Evolutionary conservation across 108 stramenopile genomes (phyloP).

Genomic region (Fragilaria radians): DNA sequence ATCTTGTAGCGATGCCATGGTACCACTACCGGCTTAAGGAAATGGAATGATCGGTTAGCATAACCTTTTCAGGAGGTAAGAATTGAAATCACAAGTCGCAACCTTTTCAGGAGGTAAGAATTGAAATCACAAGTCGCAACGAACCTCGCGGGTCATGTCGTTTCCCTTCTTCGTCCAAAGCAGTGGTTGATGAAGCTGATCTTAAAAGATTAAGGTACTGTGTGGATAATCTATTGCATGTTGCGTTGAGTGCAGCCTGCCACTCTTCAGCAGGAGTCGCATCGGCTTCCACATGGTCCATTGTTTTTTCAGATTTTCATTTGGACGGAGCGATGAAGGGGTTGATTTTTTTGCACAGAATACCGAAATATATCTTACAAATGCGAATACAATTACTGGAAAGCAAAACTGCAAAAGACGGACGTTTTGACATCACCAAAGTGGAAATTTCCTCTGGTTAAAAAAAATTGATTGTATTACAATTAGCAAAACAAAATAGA

Average conservation of each 20-base stretch:
- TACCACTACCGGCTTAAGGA: constrained; percentile 67
- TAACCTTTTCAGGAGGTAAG: not conserved
- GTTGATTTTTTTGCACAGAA: too few species aligned
- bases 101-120: too few species aligned
- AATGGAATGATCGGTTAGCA: constrained; percentile 17
- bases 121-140: too few species aligned
- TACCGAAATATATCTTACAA: too few species aligned
- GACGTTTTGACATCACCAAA: too few species aligned
- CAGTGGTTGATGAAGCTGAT: constrained; percentile 50
- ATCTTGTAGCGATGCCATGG: constrained; percentile 60
- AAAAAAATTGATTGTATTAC: too few species aligned
- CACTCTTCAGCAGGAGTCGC: constrained; percentile 70
- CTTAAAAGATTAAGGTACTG: constrained; percentile 74
- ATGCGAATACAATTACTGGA: too few species aligned
- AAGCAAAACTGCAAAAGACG: too few species aligned
- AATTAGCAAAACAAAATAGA: too few species aligned
- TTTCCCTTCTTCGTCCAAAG: constrained; percentile 28
- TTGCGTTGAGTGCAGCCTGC: constrained; percentile 67
- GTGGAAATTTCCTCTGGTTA: too few species aligned
- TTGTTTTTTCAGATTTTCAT: constrained; percentile 17
- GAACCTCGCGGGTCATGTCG: constrained; percentile 22
- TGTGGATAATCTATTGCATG: constrained; percentile 76
- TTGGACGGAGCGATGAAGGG: too few species aligned
- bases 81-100: not conserved
- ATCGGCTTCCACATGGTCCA: constrained; percentile 70